phyloP scores from a whole-genome alignment of 306 rosid species.

The Vigna trinervia region DNA sequence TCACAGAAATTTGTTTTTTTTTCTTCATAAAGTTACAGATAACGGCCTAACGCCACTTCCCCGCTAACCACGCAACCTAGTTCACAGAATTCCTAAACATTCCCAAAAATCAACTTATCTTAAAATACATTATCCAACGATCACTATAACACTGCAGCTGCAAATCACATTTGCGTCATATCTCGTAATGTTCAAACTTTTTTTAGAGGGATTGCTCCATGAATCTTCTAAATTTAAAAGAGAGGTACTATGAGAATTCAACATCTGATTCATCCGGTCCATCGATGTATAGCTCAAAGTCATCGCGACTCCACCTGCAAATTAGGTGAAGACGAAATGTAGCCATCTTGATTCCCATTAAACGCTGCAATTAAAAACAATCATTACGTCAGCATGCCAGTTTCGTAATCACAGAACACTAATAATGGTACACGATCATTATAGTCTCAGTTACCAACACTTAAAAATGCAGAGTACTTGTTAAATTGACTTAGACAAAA shows the following conservation, averaged over 20 bases:
- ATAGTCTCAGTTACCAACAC: not conserved
- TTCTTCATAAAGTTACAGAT: constrained; percentile 26
- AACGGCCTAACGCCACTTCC: constrained; percentile 18
- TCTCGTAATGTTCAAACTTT: not conserved
- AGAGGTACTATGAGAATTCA: constrained; percentile 55
- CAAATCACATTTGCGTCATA: not conserved
- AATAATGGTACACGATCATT: not conserved
- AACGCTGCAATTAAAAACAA: constrained; percentile 63
- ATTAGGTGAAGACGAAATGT: constrained; percentile 74
- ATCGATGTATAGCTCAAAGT: constrained; percentile 70
- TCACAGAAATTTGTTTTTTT: not conserved
- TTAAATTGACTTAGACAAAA: not conserved
- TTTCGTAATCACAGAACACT: not conserved
- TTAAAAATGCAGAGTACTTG: not conserved
- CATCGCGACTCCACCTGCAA: constrained; percentile 83
- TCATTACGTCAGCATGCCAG: constrained; percentile 35
- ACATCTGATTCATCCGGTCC: constrained; percentile 80
- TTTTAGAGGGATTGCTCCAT: not conserved
- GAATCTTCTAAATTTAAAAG: not conserved
- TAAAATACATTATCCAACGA: constrained; percentile 16
- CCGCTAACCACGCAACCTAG: constrained; percentile 20
- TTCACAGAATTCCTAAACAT: constrained; percentile 8
- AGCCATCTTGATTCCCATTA: constrained; percentile 82
- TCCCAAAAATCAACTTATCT: constrained; percentile 11
- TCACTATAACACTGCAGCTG: not conserved